Evolutionary conservation across 495 filamentous ascomycete species (phyloP).

Genomic region (Friedmanniomyces simplex): DNA sequence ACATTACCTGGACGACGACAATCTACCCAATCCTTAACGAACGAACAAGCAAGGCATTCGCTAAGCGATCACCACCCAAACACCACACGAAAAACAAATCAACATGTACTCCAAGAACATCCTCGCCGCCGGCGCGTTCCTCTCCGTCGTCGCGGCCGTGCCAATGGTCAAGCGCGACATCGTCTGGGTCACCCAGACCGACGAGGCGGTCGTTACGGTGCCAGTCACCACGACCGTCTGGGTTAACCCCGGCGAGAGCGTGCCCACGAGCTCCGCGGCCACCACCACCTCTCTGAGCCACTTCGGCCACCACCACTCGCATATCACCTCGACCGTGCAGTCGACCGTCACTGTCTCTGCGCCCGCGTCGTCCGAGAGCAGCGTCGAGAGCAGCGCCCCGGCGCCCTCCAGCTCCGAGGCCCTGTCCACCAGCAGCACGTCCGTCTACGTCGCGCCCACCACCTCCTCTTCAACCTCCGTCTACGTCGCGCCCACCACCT

Average conservation of each 20-base stretch:
- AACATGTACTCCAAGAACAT: constrained; percentile 25
- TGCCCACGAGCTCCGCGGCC: neutral
- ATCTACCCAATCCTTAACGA: too few species aligned
- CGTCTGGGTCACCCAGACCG: constrained; percentile 30
- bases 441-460: constrained; percentile 15
- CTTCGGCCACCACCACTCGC: constrained; percentile 12
- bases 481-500: constrained; percentile 10
- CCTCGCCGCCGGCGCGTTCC: constrained; percentile 24
- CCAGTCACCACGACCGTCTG: constrained; percentile 31
- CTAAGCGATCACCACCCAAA: neutral
- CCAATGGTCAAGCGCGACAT: constrained; percentile 32
- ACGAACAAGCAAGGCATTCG: neutral
- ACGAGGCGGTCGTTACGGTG: constrained; percentile 31
- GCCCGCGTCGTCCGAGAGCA: neutral
- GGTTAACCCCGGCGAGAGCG: constrained; percentile 22
- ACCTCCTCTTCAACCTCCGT: constrained; percentile 4
- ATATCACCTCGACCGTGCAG: neutral
- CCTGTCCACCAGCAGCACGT: neutral
- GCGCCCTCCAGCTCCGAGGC: too few species aligned
- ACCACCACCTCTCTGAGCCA: neutral
- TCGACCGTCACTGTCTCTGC: constrained; percentile 7
- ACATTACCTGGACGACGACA: too few species aligned
- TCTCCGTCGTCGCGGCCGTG: constrained; percentile 27
- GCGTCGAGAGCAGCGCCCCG: constrained; percentile 2
- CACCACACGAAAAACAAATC: neutral